phyloP scores from a whole-genome alignment of 2,329 filamentous ascomycete genomes.

The Aureobasidium sp. region DNA sequence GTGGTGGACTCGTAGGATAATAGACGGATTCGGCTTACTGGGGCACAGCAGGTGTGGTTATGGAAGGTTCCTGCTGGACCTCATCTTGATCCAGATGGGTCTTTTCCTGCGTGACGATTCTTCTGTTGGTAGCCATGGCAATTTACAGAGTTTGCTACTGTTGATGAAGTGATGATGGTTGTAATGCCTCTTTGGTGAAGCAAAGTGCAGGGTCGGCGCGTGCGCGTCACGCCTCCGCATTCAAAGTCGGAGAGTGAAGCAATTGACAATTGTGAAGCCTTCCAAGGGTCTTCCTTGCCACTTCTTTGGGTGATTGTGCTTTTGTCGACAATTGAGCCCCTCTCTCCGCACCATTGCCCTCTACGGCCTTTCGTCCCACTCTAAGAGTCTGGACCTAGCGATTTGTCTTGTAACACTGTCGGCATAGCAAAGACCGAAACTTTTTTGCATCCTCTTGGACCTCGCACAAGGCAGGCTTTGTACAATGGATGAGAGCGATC shows the following conservation, averaged over 20 bases:
- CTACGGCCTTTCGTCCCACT: background rate
- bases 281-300: slow-evolving; percentile 5
- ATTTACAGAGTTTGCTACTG: background rate
- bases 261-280: background rate
- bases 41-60: slow-evolving; percentile 77
- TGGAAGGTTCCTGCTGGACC: slow-evolving; percentile 40
- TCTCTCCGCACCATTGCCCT: background rate
- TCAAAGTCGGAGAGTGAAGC: background rate
- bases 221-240: slow-evolving; percentile 11
- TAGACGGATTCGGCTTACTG: slow-evolving; percentile 47
- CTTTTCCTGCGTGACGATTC: slow-evolving; percentile 58
- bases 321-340: background rate
- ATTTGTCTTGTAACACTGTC: background rate
- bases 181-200: background rate
- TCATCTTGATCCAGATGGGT: slow-evolving; percentile 47
- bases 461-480: background rate
- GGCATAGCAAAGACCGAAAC: background rate
- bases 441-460: background rate
- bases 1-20: background rate
- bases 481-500: slow-evolving; percentile 25
- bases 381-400: background rate
- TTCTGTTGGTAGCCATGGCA: slow-evolving; percentile 62
- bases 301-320: slow-evolving; percentile 5
- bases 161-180: background rate
- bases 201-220: background rate